Percentiles rank a stretch among this genome's conserved stretches.
Conservation (phyloP, 2,329 filamentous ascomycete genomes). For the Thielaviopsis musarum region DNA sequence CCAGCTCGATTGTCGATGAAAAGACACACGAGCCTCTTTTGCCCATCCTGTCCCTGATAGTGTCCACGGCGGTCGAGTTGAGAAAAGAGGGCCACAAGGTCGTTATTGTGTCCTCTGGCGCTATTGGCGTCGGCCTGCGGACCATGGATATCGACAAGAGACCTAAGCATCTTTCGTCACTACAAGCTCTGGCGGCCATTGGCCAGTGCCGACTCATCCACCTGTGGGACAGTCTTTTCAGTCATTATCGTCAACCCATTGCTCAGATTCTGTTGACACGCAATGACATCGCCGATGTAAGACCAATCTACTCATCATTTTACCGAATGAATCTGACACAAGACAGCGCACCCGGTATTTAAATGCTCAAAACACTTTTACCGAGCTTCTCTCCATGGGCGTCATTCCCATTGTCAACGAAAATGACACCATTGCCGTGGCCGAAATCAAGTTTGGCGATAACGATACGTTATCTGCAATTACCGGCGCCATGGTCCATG, state of each 20-base stretch:
- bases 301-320: constrained; percentile 16
- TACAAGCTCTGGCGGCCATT: constrained; percentile 89
- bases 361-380: constrained; percentile 91
- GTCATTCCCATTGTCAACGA: constrained; percentile 98
- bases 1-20: constrained; percentile 97
- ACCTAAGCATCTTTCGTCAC: constrained; percentile 76
- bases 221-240: constrained; percentile 87
- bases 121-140: constrained; percentile 82
- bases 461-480: constrained; percentile 96
- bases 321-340: neutral
- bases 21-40: constrained; percentile 84
- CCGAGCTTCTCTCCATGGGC: constrained; percentile 78
- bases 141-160: constrained; percentile 77
- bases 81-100: constrained; percentile 85
- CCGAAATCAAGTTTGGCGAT: constrained; percentile 98
- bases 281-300: constrained; percentile 88
- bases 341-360: constrained; percentile 70
- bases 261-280: constrained; percentile 88
- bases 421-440: constrained; percentile 90
- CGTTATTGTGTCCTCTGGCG: constrained; percentile 90
- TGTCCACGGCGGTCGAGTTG: constrained; percentile 79
- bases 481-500: constrained; percentile 91
- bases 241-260: constrained; percentile 73
- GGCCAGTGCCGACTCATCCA: constrained; percentile 91
- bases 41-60: constrained; percentile 78